phyloP scores from a whole-genome alignment of 2,329 filamentous ascomycete genomes.

The Endoconidiophora laricicola region DNA sequence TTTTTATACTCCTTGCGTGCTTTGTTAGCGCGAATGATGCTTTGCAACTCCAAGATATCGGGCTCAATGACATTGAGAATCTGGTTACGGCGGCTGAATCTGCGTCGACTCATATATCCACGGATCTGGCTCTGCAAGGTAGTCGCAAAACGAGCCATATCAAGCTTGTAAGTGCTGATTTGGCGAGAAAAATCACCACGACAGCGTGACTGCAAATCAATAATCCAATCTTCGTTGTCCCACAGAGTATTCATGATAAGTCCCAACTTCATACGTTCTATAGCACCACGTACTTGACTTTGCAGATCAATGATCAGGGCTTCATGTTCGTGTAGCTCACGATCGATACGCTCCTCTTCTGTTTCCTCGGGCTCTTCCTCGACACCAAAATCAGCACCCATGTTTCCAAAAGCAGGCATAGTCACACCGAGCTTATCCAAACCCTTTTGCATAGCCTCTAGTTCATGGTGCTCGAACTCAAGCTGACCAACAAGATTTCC shows the following conservation, averaged over 20 bases:
- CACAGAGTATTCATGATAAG: constrained; percentile 77
- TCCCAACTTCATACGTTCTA: constrained; percentile 61
- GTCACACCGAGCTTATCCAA: constrained; percentile 86
- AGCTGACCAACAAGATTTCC: constrained; percentile 92
- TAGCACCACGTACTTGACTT: constrained; percentile 66
- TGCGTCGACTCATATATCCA: constrained; percentile 54
- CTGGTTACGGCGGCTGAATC: constrained; percentile 43
- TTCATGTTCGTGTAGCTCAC: constrained; percentile 68
- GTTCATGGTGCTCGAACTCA: constrained; percentile 92
- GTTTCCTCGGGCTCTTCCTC: constrained; percentile 69
- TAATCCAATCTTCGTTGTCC: constrained; percentile 62
- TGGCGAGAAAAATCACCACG: constrained; percentile 79
- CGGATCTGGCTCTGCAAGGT: constrained; percentile 64
- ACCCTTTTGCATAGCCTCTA: constrained; percentile 93
- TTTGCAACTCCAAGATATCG: constrained; percentile 67
- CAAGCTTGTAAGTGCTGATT: constrained; percentile 62
- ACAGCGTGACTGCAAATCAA: constrained; percentile 73
- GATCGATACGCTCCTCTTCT: constrained; percentile 73
- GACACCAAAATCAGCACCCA: constrained; percentile 88
- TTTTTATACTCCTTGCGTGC: constrained; percentile 5
- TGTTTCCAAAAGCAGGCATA: constrained; percentile 96
- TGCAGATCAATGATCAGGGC: constrained; percentile 61
- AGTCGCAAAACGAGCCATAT: constrained; percentile 68
- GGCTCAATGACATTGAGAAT: constrained; percentile 55
- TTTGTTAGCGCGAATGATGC: constrained; percentile 17